Percentiles rank a stretch among this genome's conserved stretches.
Evolutionary conservation across 1,284 basidiomycete genomes (phyloP).

Genomic region (Blastosporella zonata): DNA sequence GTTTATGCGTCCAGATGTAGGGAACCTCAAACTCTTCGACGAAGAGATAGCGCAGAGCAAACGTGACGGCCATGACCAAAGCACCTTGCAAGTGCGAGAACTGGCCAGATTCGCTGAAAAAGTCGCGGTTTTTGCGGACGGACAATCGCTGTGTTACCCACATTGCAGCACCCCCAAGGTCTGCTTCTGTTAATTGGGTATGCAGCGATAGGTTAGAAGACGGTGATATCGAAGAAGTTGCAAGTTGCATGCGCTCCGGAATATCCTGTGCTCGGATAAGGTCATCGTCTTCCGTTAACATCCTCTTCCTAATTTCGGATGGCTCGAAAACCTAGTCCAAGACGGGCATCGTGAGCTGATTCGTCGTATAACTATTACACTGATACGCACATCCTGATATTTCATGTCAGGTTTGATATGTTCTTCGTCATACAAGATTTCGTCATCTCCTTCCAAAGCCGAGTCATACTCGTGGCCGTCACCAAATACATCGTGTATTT

Average conservation of each 20-base stretch:
- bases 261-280: slow-evolving; percentile 88
- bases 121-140: slow-evolving; percentile 71
- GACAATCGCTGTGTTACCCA: slow-evolving; percentile 91
- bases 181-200: slow-evolving; percentile 63
- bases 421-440: slow-evolving; percentile 58
- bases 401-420: slow-evolving; percentile 71
- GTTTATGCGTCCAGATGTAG: slow-evolving; percentile 92
- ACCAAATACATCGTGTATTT: slow-evolving; percentile 96
- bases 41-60: slow-evolving; percentile 83
- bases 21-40: slow-evolving; percentile 90
- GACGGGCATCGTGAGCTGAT: slow-evolving; percentile 11
- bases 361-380: slow-evolving; percentile 3
- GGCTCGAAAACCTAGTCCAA: slow-evolving; percentile 89
- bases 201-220: slow-evolving; percentile 67
- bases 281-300: slow-evolving; percentile 95
- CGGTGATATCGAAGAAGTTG: slow-evolving; percentile 78
- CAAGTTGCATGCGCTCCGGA: slow-evolving; percentile 95
- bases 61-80: slow-evolving; percentile 79
- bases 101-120: slow-evolving; percentile 62
- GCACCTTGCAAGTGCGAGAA: slow-evolving; percentile 61
- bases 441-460: slow-evolving; percentile 83
- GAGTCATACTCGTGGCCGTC: slow-evolving; percentile 97
- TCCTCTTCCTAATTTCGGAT: slow-evolving; percentile 88
- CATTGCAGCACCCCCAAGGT: slow-evolving; percentile 79
- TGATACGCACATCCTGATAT: slow-evolving; percentile 79